Base-by-base conservation (phyloP, 768 basidiomycete genomes). In the Dioszegia aurantiaca region DNA sequence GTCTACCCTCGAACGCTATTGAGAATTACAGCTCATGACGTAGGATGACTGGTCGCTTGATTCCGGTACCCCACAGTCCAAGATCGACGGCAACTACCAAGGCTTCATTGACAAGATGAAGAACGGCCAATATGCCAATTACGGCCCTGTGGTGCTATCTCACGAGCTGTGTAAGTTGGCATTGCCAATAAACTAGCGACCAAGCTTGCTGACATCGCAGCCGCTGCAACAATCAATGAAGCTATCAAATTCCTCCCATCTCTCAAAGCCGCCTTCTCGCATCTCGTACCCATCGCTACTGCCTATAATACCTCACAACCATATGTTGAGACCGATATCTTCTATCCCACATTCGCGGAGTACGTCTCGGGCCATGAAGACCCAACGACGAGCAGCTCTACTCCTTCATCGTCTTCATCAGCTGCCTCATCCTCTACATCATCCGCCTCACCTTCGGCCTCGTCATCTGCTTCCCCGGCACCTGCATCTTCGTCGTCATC, bases 131-230 rank as follows among this genome's bases (percentile, higher is more conserved):
- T 78, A 64, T 51, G 42, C 56, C 26, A 52, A 59, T 2, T 17
- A 46, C 1, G 77, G 76, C 2, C 73, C 75, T 6, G 66, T 78
- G 37, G 73, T 78, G 8, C 63, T 78, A 17, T 73, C 63, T 2
- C 77, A 78, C 60, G 77, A 78, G 61, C 52, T 75, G 11, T 68
- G 64, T 62, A 33, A 58, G 68, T 63, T 0, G n/a, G 26, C 45
- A 4, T 12, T 4, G 19, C 2, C 28, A 19, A 8, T 8, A 17
- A 31, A 19, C 2, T 24, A 48, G 24, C n/a, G 4, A 36, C 28
- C 10, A 33, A 9, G 10, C 36, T 42, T 6, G 17, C 55, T 61
- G 51, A 48, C 33, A 37, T 11, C 31, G 21, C 12, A 30, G 37
- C 41, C 42, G 33, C 11, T 45, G 39, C 37, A 10, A 41, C 41